These are phyloP conservation scores for Penicillium sp. DNA, from an alignment of 2,329 filamentous ascomycete genomes.

Conservation along the genomic window DNA sequence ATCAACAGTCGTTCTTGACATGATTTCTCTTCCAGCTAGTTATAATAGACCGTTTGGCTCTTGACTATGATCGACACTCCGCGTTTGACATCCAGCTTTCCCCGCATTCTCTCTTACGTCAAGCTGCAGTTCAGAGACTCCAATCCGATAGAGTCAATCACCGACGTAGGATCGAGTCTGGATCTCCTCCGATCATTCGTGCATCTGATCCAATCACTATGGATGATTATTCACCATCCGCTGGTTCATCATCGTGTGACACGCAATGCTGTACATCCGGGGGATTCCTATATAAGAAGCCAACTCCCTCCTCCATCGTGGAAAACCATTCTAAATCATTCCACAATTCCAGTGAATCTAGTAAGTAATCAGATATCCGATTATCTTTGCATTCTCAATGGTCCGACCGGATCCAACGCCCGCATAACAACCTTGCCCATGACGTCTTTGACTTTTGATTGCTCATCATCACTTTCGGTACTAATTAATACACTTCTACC, in stretches of 20 bases:
- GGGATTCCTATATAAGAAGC: too few relatives aligned
- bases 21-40: too few relatives aligned
- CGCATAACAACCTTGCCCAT: slow-evolving; percentile 7
- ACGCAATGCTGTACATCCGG: too few relatives aligned
- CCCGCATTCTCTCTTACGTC: slow-evolving; percentile 22
- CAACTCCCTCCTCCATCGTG: background rate
- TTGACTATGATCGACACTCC: too few relatives aligned
- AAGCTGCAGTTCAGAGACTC: slow-evolving; percentile 11
- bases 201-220: background rate
- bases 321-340: background rate
- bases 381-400: background rate
- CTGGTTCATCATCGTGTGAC: too few relatives aligned
- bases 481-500: background rate
- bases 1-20: too few relatives aligned
- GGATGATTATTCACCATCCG: too few relatives aligned
- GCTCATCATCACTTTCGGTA: background rate
- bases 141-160: background rate
- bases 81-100: slow-evolving; percentile 16
- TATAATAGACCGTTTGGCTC: too few relatives aligned
- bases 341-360: too few relatives aligned
- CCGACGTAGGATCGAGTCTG: background rate
- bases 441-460: slow-evolving; percentile 21
- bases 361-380: too few relatives aligned
- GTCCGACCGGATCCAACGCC: background rate
- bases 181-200: too few relatives aligned